Evolutionary conservation across 1,284 basidiomycete genomes (phyloP).

Genomic region (Ceratobasidium sp.): DNA sequence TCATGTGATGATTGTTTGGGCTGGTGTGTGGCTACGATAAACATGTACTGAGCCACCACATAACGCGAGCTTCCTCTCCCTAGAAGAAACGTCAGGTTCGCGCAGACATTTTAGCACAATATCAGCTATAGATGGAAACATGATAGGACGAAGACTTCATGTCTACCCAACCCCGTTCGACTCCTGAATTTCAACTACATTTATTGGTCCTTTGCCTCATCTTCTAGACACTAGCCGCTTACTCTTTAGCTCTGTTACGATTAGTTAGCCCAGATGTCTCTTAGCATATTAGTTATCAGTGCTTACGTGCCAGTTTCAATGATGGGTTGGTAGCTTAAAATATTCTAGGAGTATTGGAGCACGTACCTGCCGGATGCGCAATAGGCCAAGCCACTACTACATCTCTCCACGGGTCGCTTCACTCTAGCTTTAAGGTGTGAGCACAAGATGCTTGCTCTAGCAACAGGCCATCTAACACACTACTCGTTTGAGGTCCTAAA

Average conservation of each 20-base stretch:
- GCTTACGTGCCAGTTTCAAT: slow-evolving; percentile 8
- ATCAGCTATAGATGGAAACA: background rate
- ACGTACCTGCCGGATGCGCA: slow-evolving; percentile 6
- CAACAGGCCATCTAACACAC: background rate
- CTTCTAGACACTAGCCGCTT: slow-evolving; percentile 2
- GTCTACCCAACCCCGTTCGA: no score
- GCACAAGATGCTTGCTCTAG: slow-evolving; percentile 37
- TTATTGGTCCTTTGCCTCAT: background rate
- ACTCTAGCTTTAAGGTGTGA: slow-evolving; percentile 21
- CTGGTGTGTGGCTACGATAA: background rate
- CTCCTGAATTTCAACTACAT: background rate
- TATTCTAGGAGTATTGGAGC: background rate
- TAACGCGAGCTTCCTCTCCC: background rate
- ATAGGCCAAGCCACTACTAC: slow-evolving; percentile 27
- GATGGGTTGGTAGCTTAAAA: no score
- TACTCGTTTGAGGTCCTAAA: no score
- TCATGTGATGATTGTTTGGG: background rate
- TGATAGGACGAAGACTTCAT: no score
- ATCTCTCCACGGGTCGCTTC: slow-evolving; percentile 20
- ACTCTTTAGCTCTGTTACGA: background rate
- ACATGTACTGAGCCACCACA: slow-evolving; percentile 6
- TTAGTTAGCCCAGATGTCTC: slow-evolving; percentile 31
- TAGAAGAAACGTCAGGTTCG: background rate
- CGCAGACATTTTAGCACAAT: background rate
- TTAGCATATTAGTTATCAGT: slow-evolving; percentile 27